Evolutionary conservation across 495 filamentous ascomycete species (phyloP), one percentile per base, ranked within the genome.

Genomic region (Friedmanniomyces simplex): DNA sequence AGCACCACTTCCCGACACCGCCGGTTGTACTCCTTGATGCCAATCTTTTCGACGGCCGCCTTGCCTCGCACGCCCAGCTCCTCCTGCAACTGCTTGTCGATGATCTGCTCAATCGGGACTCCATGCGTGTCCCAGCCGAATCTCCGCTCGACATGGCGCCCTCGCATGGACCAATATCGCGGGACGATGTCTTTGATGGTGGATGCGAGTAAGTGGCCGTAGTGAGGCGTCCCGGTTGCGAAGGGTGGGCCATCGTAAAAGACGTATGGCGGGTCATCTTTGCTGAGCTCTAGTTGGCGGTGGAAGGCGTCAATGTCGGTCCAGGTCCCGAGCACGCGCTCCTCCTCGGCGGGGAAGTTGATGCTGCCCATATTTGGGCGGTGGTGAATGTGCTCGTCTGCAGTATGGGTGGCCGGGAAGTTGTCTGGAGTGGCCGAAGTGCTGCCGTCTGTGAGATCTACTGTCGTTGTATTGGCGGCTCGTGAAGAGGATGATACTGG

Each of bases 131-230:
- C 93, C 93, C 83, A 86, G 41, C 83, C 83, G 63, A 86, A 86
- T 39, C 83, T 72, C 16, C 82, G 74, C 72, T 85, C 81, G 25
- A 97, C 91, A 74, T 91, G 83, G 66, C 84, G 83, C 13, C 93
- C 93, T 71, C 94, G 95, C 89, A 95, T 96, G 34, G 90, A 89
- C 93, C 93, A 97, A 68, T 96, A 97, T 61, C 91, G 74, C 0
- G 91, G 91, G 63, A 97, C 93, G 58, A 96, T 90, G 69, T 97
- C 93, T 68, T 98, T 97, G 72, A 96, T 95, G 18, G 93, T 96
- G 22, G 91, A 96, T 20, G 91, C 87, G 57, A 98, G 82, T 41
- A 98, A 75, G 73, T 97, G 93, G 65, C 91, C 94, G 71, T 97
- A 98, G 72, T 97, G 94, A 28, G 93, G 94, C 16, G 91, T 76